Percentiles rank a stretch among this genome's conserved stretches.
phyloP scores from a whole-genome alignment of 2,329 filamentous ascomycete genomes.

The Arthrobotrys conoides region DNA sequence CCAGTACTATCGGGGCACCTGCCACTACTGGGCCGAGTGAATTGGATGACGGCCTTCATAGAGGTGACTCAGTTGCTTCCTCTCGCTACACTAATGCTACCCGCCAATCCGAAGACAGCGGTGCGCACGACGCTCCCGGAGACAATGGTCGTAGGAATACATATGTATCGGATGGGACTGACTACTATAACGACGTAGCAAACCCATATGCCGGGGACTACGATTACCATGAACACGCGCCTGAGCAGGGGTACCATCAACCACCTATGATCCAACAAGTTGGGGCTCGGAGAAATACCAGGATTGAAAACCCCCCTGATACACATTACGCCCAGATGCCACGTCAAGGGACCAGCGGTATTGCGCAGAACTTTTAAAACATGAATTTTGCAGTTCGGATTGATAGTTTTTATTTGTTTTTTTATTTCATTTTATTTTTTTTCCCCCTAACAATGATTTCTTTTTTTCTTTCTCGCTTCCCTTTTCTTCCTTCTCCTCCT shows the following conservation, averaged over 20 bases:
- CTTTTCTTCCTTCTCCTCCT: neutral
- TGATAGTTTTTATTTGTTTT: neutral
- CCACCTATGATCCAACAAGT: constrained; percentile 92
- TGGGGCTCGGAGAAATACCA: constrained; percentile 89
- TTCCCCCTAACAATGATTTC: neutral
- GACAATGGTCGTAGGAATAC: constrained; percentile 68
- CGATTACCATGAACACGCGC: constrained; percentile 65
- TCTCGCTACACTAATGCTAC: constrained; percentile 91
- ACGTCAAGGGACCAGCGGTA: constrained; percentile 84
- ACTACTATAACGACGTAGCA: constrained; percentile 73
- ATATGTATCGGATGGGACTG: constrained; percentile 70
- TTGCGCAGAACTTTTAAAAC: constrained; percentile 92
- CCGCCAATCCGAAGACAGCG: constrained; percentile 77
- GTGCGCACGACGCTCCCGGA: constrained; percentile 51
- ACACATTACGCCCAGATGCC: constrained; percentile 79
- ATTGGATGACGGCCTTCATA: constrained; percentile 79
- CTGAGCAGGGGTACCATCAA: constrained; percentile 68
- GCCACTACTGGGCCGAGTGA: constrained; percentile 80
- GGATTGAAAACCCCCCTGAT: constrained; percentile 86
- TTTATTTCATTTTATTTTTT: neutral
- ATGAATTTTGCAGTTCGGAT: constrained; percentile 3
- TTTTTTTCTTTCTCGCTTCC: constrained; percentile 15
- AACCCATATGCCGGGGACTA: constrained; percentile 71
- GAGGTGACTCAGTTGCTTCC: constrained; percentile 94
- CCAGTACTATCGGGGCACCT: constrained; percentile 81